Conservation (phyloP, 1,284 basidiomycete genomes). For the Phaffia rhodozyma region DNA sequence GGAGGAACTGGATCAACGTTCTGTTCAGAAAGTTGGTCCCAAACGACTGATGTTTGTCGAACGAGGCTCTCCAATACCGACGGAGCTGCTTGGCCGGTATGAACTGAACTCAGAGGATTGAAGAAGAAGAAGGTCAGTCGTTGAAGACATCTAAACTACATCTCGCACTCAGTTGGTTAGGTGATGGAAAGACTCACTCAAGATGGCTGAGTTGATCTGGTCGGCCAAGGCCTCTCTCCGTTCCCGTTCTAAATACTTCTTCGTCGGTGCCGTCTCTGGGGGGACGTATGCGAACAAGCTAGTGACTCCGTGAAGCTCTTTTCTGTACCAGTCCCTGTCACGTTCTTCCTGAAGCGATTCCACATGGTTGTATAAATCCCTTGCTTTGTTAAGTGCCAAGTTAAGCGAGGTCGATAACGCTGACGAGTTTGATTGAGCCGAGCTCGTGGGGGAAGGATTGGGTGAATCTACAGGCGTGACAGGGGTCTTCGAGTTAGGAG, state of each 20-base stretch:
- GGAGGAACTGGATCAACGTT: conserved; percentile 11
- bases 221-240: conserved; percentile 12
- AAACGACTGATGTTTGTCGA: conserved; percentile 6
- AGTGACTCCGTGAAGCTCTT: not conserved
- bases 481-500: not conserved
- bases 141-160: not conserved
- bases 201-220: conserved; percentile 6
- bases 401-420: conserved; percentile 1
- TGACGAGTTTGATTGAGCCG: conserved; percentile 8
- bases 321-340: conserved; percentile 10
- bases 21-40: conserved; percentile 8
- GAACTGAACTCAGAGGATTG: not conserved
- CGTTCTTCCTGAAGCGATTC: conserved; percentile 1
- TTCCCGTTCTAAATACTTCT: conserved; percentile 2
- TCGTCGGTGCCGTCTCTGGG: conserved; percentile 10
- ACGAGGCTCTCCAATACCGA: conserved; percentile 1
- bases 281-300: conserved; percentile 12
- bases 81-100: not conserved
- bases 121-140: not conserved
- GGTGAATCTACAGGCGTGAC: not conserved
- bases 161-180: not conserved
- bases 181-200: not conserved
- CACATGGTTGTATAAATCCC: not conserved
- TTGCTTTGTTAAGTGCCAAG: conserved; percentile 7
- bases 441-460: conserved; percentile 5